A percentile compares a stretch with the other conserved stretches of the same genome.
phyloP scores from a whole-genome alignment of 139 green algal genomes.

The Penium margaritaceum region DNA sequence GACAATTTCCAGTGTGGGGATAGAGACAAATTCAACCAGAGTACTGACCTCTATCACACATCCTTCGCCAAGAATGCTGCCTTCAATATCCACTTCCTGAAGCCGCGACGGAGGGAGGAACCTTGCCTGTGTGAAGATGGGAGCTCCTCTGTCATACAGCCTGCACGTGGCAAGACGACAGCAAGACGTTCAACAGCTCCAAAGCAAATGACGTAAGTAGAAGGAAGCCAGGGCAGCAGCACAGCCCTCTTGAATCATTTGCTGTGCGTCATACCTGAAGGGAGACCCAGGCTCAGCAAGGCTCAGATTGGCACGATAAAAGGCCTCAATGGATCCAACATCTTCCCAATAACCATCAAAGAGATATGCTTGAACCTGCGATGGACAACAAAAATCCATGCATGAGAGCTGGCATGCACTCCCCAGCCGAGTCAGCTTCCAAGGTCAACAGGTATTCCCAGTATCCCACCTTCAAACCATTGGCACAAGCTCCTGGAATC shows the following conservation, averaged over 20 bases:
- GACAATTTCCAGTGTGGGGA: too few species aligned
- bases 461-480: conserved; percentile 3
- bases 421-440: background rate
- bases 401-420: background rate
- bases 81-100: conserved; percentile 54
- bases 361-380: conserved; percentile 62
- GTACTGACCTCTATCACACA: conserved; percentile 51
- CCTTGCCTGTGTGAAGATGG: conserved; percentile 77
- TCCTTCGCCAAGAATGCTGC: conserved; percentile 62
- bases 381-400: background rate
- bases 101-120: conserved; percentile 76
- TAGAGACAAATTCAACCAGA: too few species aligned
- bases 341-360: conserved; percentile 83
- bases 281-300: conserved; percentile 69
- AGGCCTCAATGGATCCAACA: conserved; percentile 88
- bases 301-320: conserved; percentile 91
- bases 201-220: too few species aligned
- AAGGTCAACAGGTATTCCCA: background rate
- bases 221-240: too few species aligned
- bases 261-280: too few species aligned
- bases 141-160: conserved; percentile 46
- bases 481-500: conserved; percentile 64
- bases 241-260: too few species aligned
- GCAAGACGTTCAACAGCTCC: too few species aligned
- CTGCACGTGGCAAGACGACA: too few species aligned